These are phyloP conservation scores for Zostera marina DNA, from an alignment of 116 monocot genomes.

Conservation along the genomic window DNA sequence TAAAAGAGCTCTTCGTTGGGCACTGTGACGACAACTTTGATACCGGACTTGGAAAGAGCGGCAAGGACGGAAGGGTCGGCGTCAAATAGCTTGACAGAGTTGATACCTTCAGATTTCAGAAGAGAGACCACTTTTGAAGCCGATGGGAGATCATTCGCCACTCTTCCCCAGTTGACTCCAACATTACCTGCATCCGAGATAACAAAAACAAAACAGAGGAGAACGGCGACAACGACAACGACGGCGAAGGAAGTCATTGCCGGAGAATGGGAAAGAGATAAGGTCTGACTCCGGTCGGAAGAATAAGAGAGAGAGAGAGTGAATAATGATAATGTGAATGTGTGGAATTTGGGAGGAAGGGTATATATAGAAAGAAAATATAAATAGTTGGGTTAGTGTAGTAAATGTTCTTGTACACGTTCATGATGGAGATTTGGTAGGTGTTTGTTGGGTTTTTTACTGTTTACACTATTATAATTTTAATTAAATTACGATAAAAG, in stretches of 20 bases:
- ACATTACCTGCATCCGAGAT: slow-evolving; percentile 12
- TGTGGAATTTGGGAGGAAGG: no score
- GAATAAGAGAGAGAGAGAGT: neutral
- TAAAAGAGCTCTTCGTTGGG: slow-evolving; percentile 26
- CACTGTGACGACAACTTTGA: slow-evolving; percentile 17
- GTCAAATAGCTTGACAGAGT: slow-evolving; percentile 29
- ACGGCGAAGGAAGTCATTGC: no score
- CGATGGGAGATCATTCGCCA: slow-evolving; percentile 30
- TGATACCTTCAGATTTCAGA: slow-evolving; percentile 14
- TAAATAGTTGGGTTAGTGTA: no score
- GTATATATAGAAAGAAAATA: no score
- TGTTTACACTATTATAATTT: no score
- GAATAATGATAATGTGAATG: neutral
- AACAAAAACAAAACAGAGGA: neutral
- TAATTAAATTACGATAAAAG: no score
- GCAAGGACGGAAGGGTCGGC: slow-evolving; percentile 25
- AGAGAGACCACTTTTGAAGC: slow-evolving; percentile 14
- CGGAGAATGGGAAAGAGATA: neutral
- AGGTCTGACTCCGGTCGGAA: neutral
- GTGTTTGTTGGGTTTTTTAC: no score
- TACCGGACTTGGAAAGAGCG: slow-evolving; percentile 16
- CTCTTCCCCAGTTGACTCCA: slow-evolving; percentile 37
- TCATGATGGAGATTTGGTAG: no score
- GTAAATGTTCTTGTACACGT: no score
- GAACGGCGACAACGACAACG: neutral